A percentile compares a stretch with the other conserved stretches of the same genome.
These are phyloP conservation scores for Globisporangium apiculatum DNA, from an alignment of 352 stramenopile species.

Conservation along the genomic window DNA sequence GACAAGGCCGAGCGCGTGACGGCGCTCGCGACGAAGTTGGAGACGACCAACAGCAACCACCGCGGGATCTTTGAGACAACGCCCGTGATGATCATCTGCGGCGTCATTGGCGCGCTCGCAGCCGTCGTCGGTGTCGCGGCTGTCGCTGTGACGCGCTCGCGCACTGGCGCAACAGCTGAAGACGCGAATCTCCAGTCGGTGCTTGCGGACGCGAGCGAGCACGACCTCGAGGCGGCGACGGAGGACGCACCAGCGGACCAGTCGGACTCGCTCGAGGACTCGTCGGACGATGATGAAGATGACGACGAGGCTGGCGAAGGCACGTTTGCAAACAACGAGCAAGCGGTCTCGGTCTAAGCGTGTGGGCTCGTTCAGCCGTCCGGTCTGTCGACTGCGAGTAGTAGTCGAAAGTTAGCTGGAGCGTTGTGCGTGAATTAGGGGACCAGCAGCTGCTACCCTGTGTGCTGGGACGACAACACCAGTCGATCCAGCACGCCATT, in stretches of 20 bases:
- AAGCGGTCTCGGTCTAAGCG: constrained; percentile 16
- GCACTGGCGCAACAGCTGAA: constrained; percentile 14
- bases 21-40: constrained; percentile 54
- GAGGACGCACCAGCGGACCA: constrained; percentile 30
- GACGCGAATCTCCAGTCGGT: constrained; percentile 30
- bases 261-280: constrained; percentile 36
- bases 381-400: too few relatives aligned
- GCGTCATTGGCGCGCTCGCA: constrained; percentile 54
- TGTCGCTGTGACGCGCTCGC: constrained; percentile 31
- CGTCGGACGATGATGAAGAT: constrained; percentile 33
- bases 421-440: too few relatives aligned
- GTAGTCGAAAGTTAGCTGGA: too few relatives aligned
- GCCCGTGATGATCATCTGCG: constrained; percentile 57
- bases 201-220: constrained; percentile 32
- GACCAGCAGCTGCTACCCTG: too few relatives aligned
- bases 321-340: constrained; percentile 43
- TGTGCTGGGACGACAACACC: too few relatives aligned
- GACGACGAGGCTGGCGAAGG: constrained; percentile 40
- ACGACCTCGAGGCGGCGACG: constrained; percentile 47
- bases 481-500: too few relatives aligned
- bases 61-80: constrained; percentile 30
- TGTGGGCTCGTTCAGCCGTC: not conserved
- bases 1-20: constrained; percentile 28
- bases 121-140: constrained; percentile 57
- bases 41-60: constrained; percentile 19